These are phyloP conservation scores for Jatropha podagrica DNA, from an alignment of 441 rosid species.

Conservation along the genomic window DNA sequence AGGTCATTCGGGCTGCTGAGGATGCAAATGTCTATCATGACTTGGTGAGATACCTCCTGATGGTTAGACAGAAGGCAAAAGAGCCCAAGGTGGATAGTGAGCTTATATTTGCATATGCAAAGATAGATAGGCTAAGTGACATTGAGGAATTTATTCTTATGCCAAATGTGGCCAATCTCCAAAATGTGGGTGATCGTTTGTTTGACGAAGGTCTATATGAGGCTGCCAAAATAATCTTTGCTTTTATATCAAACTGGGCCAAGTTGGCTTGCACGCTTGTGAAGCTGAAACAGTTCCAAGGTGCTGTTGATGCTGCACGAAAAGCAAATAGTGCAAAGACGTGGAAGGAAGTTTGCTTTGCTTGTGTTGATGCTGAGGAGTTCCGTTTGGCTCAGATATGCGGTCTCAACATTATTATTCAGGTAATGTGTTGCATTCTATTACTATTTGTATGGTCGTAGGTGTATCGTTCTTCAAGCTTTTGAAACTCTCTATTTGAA, in stretches of 20 bases:
- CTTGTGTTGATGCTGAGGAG: conserved; percentile 99
- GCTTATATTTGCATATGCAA: conserved; percentile 98
- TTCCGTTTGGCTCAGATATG: conserved; percentile 99
- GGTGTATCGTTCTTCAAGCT: background rate
- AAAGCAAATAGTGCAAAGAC: conserved; percentile 99
- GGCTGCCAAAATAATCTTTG: conserved; percentile 95
- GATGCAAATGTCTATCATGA: conserved; percentile 92
- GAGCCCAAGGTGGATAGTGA: conserved; percentile 99
- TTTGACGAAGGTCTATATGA: conserved; percentile 87
- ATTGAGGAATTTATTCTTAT: conserved; percentile 97
- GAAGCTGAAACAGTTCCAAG: conserved; percentile 91
- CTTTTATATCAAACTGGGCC: conserved; percentile 99
- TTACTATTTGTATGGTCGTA: background rate
- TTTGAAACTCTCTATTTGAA: background rate
- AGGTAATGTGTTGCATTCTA: conserved; percentile 41
- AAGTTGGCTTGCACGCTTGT: conserved; percentile 96
- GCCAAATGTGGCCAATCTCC: conserved; percentile 99
- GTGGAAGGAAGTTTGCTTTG: conserved; percentile 99
- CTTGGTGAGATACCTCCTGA: conserved; percentile 90
- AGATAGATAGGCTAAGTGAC: conserved; percentile 90
- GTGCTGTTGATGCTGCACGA: conserved; percentile 99
- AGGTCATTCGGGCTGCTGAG: conserved; percentile 86
- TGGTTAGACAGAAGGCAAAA: conserved; percentile 96
- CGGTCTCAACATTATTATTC: conserved; percentile 93
- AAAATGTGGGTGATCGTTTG: conserved; percentile 95